Evolutionary conservation across 441 rosid species (phyloP).

Genomic region (Populus trichocarpa): DNA sequence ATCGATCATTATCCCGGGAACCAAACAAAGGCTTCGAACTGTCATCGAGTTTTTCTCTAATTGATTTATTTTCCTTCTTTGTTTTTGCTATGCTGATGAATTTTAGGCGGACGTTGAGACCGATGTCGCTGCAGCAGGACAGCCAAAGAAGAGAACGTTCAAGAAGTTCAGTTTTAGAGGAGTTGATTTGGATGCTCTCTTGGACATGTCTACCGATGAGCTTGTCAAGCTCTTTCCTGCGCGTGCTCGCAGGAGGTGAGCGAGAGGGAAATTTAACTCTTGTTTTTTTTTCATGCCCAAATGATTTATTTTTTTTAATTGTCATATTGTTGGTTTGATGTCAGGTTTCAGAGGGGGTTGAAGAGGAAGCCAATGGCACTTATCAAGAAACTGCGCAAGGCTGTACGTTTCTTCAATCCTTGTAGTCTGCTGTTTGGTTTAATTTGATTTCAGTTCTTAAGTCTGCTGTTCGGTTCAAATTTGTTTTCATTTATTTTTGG

Average conservation of each 20-base stretch:
- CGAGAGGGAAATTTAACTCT: background rate
- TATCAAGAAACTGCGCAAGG: constrained; percentile 73
- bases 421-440: background rate
- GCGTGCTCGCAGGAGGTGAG: constrained; percentile 68
- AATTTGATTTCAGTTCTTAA: background rate
- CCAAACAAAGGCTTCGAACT: background rate
- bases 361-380: constrained; percentile 76
- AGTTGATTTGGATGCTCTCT: constrained; percentile 65
- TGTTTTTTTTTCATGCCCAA: background rate
- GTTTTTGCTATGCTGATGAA: background rate
- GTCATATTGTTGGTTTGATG: background rate
- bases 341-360: constrained; percentile 36
- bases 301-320: no score
- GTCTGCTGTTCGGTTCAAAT: background rate
- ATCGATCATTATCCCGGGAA: background rate
- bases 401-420: constrained; percentile 32
- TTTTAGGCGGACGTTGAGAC: constrained; percentile 46
- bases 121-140: constrained; percentile 50
- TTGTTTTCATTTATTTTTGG: background rate
- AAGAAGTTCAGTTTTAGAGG: constrained; percentile 74
- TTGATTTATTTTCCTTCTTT: background rate
- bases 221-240: constrained; percentile 65
- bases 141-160: constrained; percentile 19
- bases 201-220: constrained; percentile 71
- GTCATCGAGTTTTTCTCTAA: no score